These are phyloP conservation scores for Austroboletus niveus DNA, from an alignment of 1,284 basidiomycete species.

Conservation along the genomic window DNA sequence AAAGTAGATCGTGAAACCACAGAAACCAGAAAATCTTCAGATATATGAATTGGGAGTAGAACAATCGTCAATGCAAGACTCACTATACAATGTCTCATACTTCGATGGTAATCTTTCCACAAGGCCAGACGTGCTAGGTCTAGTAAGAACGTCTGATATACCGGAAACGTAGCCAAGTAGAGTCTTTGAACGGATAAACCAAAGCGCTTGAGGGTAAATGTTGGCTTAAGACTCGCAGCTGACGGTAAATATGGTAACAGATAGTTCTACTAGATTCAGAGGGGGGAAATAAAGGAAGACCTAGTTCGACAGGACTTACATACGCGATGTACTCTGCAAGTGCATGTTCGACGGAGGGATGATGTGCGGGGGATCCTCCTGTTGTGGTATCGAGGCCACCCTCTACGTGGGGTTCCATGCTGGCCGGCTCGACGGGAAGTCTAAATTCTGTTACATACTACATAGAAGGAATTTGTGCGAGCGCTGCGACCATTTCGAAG, in stretches of 20 bases:
- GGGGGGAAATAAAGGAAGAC: neutral
- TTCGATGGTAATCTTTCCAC: slow-evolving; percentile 52
- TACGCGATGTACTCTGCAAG: slow-evolving; percentile 42
- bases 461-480: slow-evolving; percentile 1
- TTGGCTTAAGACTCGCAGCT: slow-evolving; percentile 34
- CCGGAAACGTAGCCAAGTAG: slow-evolving; percentile 51
- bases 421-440: slow-evolving; percentile 15
- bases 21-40: slow-evolving; percentile 58
- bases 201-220: slow-evolving; percentile 54
- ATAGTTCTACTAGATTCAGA: slow-evolving; percentile 36
- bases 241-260: slow-evolving; percentile 48
- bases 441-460: slow-evolving; percentile 64
- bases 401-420: neutral
- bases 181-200: slow-evolving; percentile 52
- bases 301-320: slow-evolving; percentile 30
- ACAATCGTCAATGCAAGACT: slow-evolving; percentile 23
- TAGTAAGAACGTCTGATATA: slow-evolving; percentile 46
- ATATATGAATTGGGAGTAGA: slow-evolving; percentile 10
- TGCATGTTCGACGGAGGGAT: slow-evolving; percentile 14
- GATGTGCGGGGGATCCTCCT: neutral
- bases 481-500: neutral
- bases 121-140: slow-evolving; percentile 46
- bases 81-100: slow-evolving; percentile 51
- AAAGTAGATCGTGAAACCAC: slow-evolving; percentile 58
- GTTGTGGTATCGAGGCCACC: neutral